These are phyloP conservation scores for Venturiaceae sp. DNA, from an alignment of 2,329 filamentous ascomycete species.

Conservation along the genomic window DNA sequence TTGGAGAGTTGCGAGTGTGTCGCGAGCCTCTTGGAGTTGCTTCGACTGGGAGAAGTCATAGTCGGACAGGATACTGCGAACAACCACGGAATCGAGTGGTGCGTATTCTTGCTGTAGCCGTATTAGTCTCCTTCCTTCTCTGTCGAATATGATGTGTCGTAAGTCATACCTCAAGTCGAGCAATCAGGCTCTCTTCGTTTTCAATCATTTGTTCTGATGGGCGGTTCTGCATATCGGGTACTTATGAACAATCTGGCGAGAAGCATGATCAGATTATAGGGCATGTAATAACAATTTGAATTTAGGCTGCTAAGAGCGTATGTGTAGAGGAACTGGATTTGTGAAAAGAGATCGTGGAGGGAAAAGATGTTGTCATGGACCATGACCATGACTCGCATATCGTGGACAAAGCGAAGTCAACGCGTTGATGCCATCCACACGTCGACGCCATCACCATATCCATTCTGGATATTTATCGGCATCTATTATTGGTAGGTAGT, in stretches of 20 bases:
- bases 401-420: too few relatives aligned
- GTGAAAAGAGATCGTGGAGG: background rate
- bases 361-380: background rate
- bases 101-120: conserved; percentile 53
- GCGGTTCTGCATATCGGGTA: background rate
- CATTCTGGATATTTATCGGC: too few relatives aligned
- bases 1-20: conserved; percentile 57
- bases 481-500: too few relatives aligned
- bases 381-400: too few relatives aligned
- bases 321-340: background rate
- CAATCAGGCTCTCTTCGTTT: background rate
- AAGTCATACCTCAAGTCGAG: conserved; percentile 1
- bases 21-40: conserved; percentile 44
- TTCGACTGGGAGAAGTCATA: conserved; percentile 50
- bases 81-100: conserved; percentile 65
- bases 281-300: background rate
- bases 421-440: too few relatives aligned
- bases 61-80: conserved; percentile 68
- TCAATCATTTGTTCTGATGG: conserved; percentile 10
- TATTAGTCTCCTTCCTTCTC: conserved; percentile 9
- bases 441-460: too few relatives aligned
- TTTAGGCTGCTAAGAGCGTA: background rate
- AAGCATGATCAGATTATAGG: background rate
- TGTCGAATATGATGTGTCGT: background rate
- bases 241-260: background rate